Evolutionary conservation across 345 rosid species (phyloP), one percentile per base, ranked within the genome.

Genomic region (Odontarrhena argentea): DNA sequence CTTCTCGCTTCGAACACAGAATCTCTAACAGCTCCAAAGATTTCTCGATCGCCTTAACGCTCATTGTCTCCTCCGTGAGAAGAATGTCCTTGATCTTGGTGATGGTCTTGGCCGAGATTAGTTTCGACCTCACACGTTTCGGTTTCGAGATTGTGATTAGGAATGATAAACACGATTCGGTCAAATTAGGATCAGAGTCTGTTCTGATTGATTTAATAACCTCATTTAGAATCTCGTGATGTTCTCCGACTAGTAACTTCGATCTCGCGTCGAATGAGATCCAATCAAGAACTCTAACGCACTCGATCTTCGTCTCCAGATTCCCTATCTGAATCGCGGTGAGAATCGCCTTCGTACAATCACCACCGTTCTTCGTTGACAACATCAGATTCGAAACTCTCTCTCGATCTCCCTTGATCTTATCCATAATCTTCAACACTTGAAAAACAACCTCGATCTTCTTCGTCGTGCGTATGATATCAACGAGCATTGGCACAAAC

Each of bases 21-120:
- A 62, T 75, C 67, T 87, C 97, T 15, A 91, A 54, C 65, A 91
- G 78, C 64, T 80, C 83, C 82, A 94, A 52, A 4, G 84, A 83
- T 71, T 88, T 94, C 75, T 91, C 99, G 13, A 80, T 79, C 48
- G 62, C 66, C 10, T 86, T 56, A 7, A 76, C 77, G 45, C 47
- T 69, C 3, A 77, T 67, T 5, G 67, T 28, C 46, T 70, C 50
- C 22, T 28, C 67, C 54, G 67, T 75, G 0, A 62, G 6, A 3
- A 89, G 71, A 0, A 91, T 74, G 24, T 80, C 81, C 55, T 70
- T 77, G 48, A 91, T 51, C 54, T 69, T 77, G 6, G 68, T 9
- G 50, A 86, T 78, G 1, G 78, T 42, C 34, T 69, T 78, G 25
- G 81, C 76, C 0, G 74, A 50, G 44, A 79, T 70, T 58, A 91